Conservation (phyloP, 257 asterid genomes). For the Penstemon newberryi region DNA sequence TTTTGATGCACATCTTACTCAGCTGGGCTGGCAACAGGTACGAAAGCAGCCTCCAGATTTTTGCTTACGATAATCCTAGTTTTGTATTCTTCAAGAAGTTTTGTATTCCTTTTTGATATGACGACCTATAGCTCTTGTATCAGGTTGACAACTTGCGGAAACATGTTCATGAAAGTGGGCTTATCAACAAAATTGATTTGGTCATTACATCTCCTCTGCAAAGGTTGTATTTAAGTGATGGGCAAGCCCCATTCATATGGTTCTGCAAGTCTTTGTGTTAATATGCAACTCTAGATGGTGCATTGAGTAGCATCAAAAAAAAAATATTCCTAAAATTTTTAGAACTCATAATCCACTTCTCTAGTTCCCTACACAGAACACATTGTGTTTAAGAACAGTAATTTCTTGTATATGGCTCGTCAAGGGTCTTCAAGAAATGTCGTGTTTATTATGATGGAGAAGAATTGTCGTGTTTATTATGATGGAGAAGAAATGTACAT, state of each 20-base stretch:
- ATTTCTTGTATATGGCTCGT: neutral
- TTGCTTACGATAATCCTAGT: neutral
- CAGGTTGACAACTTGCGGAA: constrained; percentile 89
- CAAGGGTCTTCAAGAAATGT: neutral
- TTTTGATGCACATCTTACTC: constrained; percentile 92
- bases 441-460: neutral
- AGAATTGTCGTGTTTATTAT: no score
- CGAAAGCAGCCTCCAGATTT: constrained; percentile 18
- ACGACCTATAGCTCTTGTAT: constrained; percentile 30
- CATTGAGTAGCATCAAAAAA: neutral
- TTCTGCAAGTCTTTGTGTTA: no score
- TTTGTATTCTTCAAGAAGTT: constrained; percentile 12
- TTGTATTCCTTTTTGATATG: constrained; percentile 19
- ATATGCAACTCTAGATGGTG: no score
- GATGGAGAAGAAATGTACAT: neutral
- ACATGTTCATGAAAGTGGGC: constrained; percentile 78
- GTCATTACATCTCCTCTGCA: constrained; percentile 89
- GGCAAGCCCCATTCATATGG: neutral
- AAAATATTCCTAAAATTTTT: neutral
- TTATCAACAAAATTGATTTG: constrained; percentile 70
- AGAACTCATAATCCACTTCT: neutral
- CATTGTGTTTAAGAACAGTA: neutral
- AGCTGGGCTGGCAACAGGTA: constrained; percentile 93
- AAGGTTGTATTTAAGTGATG: constrained; percentile 46
- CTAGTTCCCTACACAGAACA: neutral